Evolutionary conservation across 805 yeast genomes (phyloP), one percentile per base, ranked within the genome.

Genomic region (Wickerhamomyces rabaulensis): DNA sequence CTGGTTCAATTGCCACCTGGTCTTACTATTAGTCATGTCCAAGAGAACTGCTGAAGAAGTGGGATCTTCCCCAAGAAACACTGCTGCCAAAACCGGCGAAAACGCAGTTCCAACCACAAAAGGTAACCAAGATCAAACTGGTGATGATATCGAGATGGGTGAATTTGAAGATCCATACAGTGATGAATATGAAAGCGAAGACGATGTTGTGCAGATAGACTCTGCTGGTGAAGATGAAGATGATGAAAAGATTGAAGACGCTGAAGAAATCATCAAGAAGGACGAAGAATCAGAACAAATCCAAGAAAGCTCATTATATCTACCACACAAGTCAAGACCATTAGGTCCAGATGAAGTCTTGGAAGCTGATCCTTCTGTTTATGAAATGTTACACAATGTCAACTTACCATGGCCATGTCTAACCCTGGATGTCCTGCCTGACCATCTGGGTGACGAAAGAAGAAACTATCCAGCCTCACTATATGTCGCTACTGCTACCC

Each of bases 351-450:
- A 89, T 69, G 98, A 94, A 70, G 95, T 86, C 12, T 74, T 94
- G 62, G 97, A 92, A 69, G 96, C 98, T 1, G 99, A 94, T 68
- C 96, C 96, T 40, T 73, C 90, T 8, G 97, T 92, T 3, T 94
- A 94, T 64, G 96, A 92, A 60, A 94, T 94, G 98, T 71, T 94
- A 48, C 99, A 94, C 66, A 87, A 87, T 58, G 88, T 92, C 49
- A 87, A 87, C 65, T 71, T 92, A 66, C 95, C 96, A 58, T 94
- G 98, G 98, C 98, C 99, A 12, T 90, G 97, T 69, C 70, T 94
- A 62, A 89, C 97, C 3, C 73, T 94, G 50, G 98, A 92, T 61
- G 70, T 94, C 19, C 69, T 94, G 44, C 96, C 96, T 6, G 99
- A 94, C 63, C 71, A 73, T 44, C 72, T 87, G 49, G 99, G 99